Conservation (phyloP, 2,329 filamentous ascomycete genomes). For the Claviceps digitariae region DNA sequence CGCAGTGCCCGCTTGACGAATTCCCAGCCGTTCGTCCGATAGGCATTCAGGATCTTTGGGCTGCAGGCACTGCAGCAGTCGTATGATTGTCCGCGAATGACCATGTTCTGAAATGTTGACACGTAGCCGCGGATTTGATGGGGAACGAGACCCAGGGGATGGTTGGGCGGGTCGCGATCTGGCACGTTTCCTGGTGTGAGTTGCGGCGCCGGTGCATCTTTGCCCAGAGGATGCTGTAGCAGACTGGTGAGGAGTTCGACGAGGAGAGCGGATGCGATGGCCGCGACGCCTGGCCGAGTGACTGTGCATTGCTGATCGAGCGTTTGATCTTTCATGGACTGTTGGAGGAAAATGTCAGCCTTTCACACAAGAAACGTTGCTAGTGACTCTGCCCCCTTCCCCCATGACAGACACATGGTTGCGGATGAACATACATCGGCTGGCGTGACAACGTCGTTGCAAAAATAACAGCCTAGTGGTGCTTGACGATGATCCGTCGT, state of each 20-base stretch:
- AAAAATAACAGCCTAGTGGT: constrained; percentile 91
- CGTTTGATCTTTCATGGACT: constrained; percentile 90
- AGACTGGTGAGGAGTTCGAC: constrained; percentile 83
- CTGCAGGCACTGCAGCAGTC: constrained; percentile 74
- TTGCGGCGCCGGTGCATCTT: constrained; percentile 44
- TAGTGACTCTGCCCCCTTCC: not conserved
- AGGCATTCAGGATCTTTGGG: constrained; percentile 52
- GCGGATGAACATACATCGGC: constrained; percentile 56
- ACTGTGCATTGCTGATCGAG: constrained; percentile 98
- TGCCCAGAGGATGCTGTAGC: constrained; percentile 70
- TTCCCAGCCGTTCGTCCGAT: constrained; percentile 55
- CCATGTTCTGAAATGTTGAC: constrained; percentile 58
- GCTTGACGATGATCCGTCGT: constrained; percentile 40
- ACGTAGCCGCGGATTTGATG: constrained; percentile 73
- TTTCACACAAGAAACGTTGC: not conserved
- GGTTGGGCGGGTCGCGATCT: constrained; percentile 41
- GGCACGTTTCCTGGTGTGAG: constrained; percentile 26
- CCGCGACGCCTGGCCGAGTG: constrained; percentile 80
- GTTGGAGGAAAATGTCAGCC: not conserved
- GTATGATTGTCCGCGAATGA: constrained; percentile 62
- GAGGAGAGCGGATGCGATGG: constrained; percentile 79
- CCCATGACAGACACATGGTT: not conserved
- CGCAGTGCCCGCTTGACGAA: constrained; percentile 64
- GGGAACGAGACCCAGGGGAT: constrained; percentile 57
- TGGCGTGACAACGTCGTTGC: constrained; percentile 92